Conservation (phyloP, 129 eudicot species). For the Chrysanthemum seticuspe region DNA sequence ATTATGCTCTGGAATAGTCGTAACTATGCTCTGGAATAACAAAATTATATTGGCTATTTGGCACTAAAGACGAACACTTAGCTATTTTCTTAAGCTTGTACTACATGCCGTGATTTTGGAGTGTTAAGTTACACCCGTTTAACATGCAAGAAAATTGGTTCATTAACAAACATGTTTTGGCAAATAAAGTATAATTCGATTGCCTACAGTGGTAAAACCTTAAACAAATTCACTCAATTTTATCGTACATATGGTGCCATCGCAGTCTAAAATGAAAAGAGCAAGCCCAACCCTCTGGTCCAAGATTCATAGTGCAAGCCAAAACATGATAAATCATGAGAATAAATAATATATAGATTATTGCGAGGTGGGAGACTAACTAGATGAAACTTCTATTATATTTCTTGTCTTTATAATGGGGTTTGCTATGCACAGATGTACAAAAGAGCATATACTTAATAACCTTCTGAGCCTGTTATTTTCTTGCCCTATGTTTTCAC, state of each 20-base stretch:
- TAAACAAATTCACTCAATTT: no score
- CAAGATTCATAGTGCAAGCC: neutral
- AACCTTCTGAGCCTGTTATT: no score
- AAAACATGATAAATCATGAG: neutral
- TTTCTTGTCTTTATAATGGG: no score
- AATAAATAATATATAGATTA: no score
- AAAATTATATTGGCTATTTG: constrained; percentile 5
- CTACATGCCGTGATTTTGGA: constrained; percentile 1
- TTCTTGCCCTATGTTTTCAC: no score
- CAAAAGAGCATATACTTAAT: no score
- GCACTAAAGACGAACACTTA: neutral
- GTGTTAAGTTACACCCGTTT: neutral
- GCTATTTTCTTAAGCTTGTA: neutral
- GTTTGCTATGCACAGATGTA: no score
- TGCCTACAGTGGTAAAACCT: neutral
- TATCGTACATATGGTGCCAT: neutral
- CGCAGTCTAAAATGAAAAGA: neutral
- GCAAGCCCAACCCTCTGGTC: neutral
- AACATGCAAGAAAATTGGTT: constrained; percentile 7
- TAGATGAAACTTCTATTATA: no score
- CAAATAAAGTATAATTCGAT: neutral
- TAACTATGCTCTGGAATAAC: no score
- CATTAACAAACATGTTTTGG: constrained; percentile 5
- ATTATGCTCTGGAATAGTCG: no score
- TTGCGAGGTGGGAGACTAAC: no score